Base-by-base conservation (phyloP, 768 basidiomycete species). In the Erythrobasidium yunnanense region DNA sequence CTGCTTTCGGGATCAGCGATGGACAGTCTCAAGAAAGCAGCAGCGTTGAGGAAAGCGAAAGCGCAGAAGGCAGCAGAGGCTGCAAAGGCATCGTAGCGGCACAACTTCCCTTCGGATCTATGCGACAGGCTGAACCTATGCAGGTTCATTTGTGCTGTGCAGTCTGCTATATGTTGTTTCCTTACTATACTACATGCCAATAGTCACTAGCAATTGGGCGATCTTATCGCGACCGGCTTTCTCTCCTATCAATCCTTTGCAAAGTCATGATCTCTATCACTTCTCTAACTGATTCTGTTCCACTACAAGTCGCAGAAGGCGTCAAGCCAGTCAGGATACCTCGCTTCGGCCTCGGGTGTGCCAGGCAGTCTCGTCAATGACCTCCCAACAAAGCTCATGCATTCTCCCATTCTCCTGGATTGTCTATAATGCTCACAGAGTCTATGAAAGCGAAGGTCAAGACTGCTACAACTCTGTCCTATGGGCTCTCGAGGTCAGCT, bases 11-110 rank as follows among this genome's bases (percentile, higher is more conserved):
- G 84, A 3, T 90, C 93, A 71, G 87, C 93, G 11, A 74, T 97
- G 25, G 89, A 93, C 71, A 87, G 90, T 51, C 77, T 99, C 54
- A 88, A 85, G 75, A 92, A 89, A 73, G 90, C 95, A 74, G 85
- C 91, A 6, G 86, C 90, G 76, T 84, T 97, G 70, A 82, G 86
- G 68, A 83, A 84, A 77, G 79, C 83, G 69, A 85, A 84, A 69
- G 85, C 38, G 72, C 32, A 70, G 71, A 67, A 71, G 75, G 67
- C 81, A 5, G 73, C 72, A 42, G 29, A 25, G 0, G 18, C 76
- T 0, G 65, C 69, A 6, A 69, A 73, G 65, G 70, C 74, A 54
- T 73, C 34, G 18, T 58, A 52, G 50, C 8, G 29, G 29, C 50
- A 23, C 15, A 15, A 45, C 22, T 15, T 15, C 42, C 33, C 25